These are phyloP conservation scores for Moesziomyces sp. DNA, from an alignment of 1,284 basidiomycete species.

Conservation along the genomic window DNA sequence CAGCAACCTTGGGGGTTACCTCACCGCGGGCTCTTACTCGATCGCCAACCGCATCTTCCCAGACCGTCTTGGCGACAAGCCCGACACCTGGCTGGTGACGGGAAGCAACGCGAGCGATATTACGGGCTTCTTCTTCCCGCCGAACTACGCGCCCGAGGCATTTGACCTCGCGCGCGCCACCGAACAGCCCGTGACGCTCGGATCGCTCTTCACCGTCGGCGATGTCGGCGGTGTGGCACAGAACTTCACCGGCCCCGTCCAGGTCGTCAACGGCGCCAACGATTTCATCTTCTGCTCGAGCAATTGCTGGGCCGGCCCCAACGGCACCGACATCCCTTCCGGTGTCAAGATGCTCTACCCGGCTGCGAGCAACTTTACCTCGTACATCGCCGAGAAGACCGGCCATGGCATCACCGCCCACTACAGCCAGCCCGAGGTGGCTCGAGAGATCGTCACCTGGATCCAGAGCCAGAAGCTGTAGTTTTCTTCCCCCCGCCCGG, in stretches of 20 bases:
- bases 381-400: conserved; percentile 34
- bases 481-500: not conserved
- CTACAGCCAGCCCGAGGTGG: conserved; percentile 28
- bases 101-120: conserved; percentile 65
- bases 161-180: conserved; percentile 48
- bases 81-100: conserved; percentile 53
- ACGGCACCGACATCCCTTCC: conserved; percentile 22
- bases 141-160: conserved; percentile 66
- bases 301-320: conserved; percentile 60
- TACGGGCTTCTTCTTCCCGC: conserved; percentile 68
- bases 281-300: conserved; percentile 66
- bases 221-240: conserved; percentile 42
- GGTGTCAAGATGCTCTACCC: conserved; percentile 47
- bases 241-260: conserved; percentile 67
- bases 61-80: conserved; percentile 21
- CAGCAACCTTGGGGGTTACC: conserved; percentile 46
- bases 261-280: conserved; percentile 69
- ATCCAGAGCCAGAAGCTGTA: conserved; percentile 34
- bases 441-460: conserved; percentile 33
- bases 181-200: conserved; percentile 66
- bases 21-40: conserved; percentile 59
- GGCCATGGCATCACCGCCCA: conserved; percentile 49
- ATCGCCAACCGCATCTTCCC: conserved; percentile 62
- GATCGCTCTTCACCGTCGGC: conserved; percentile 62
- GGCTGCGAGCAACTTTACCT: conserved; percentile 38